phyloP scores from a whole-genome alignment of 345 rosid genomes.

The Murraya koenigii region DNA sequence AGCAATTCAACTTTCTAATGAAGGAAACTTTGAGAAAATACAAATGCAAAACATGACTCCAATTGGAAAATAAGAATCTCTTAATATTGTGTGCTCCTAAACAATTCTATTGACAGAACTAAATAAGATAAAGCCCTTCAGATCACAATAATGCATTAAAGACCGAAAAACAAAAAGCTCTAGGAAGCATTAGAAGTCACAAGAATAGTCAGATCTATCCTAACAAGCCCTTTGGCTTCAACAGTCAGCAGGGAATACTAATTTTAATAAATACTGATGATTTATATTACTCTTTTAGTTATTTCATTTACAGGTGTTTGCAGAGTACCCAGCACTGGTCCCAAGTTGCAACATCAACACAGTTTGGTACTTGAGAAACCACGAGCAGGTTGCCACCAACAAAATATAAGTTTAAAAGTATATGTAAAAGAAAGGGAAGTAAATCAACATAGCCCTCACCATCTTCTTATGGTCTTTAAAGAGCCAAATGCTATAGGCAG shows the following conservation, averaged over 20 bases:
- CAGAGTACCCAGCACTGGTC: not conserved
- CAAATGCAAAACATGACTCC: not conserved
- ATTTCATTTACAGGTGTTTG: not conserved
- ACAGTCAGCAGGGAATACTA: not conserved
- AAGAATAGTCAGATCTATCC: not conserved
- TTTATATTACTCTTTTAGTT: not conserved
- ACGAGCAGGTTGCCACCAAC: not conserved
- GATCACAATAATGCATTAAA: not conserved
- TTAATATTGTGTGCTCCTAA: not conserved
- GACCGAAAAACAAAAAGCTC: not conserved
- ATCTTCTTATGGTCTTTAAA: slow-evolving; percentile 70
- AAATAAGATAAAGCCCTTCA: not conserved
- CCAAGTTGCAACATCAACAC: not conserved
- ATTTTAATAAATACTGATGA: not conserved
- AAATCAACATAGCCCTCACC: slow-evolving; percentile 44
- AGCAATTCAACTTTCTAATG: not conserved
- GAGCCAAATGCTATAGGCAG: slow-evolving; percentile 52
- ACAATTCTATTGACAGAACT: not conserved
- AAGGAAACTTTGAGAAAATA: not conserved
- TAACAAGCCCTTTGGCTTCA: not conserved
- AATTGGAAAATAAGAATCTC: not conserved
- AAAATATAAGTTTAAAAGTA: not conserved
- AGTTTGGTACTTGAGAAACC: not conserved
- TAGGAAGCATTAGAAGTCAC: not conserved
- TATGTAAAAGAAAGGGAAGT: not conserved